Conservation (phyloP, 169 alveolate genomes). For the Plasmodium vivax region DNA sequence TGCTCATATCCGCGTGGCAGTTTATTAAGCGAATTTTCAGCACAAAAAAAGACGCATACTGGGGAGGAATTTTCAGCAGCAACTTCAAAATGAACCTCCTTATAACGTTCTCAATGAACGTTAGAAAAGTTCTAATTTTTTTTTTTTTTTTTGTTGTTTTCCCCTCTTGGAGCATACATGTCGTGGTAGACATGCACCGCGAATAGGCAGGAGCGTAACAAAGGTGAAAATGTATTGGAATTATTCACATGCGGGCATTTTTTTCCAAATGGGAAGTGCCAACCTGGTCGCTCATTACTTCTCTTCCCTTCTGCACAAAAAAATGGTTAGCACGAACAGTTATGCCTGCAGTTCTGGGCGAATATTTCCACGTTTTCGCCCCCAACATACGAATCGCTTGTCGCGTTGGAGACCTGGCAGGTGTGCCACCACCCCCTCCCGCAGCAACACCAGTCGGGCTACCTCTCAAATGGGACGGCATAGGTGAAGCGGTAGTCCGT, state of each 20-base stretch:
- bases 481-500: background rate
- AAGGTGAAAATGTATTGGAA: background rate
- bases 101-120: background rate
- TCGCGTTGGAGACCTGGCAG: background rate
- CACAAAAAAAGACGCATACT: background rate
- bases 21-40: background rate
- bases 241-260: background rate
- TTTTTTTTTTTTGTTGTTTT: too few relatives aligned
- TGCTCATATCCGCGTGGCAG: background rate
- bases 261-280: background rate
- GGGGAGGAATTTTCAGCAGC: background rate
- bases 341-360: background rate
- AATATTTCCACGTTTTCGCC: background rate
- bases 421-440: background rate
- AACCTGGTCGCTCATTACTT: background rate
- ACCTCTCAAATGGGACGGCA: background rate
- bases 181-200: background rate
- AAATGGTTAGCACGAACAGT: background rate
- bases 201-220: background rate
- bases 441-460: background rate
- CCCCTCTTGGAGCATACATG: background rate
- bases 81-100: background rate
- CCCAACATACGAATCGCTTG: background rate
- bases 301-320: background rate
- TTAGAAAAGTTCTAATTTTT: background rate